These are phyloP conservation scores for Penicillium sp. DNA, from an alignment of 2,329 filamentous ascomycete species.

Conservation along the genomic window DNA sequence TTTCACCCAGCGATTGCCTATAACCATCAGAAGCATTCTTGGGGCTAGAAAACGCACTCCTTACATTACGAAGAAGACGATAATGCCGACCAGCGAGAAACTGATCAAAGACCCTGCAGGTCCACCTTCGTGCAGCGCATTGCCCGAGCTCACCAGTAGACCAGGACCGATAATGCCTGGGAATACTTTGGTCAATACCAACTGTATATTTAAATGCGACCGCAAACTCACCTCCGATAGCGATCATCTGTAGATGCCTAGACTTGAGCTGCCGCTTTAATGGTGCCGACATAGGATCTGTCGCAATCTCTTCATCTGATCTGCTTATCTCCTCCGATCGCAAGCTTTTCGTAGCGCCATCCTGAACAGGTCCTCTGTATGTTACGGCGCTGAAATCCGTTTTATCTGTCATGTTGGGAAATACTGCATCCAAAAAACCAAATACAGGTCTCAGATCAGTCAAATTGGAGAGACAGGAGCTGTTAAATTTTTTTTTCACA, in stretches of 20 bases:
- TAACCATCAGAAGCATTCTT: constrained; percentile 17
- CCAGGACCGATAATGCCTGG: constrained; percentile 57
- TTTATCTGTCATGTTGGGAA: constrained; percentile 6
- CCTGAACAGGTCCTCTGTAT: constrained; percentile 3
- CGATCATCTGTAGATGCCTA: constrained; percentile 57
- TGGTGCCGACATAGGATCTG: constrained; percentile 20
- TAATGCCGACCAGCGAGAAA: constrained; percentile 61
- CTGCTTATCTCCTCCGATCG: neutral
- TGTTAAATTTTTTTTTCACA: neutral
- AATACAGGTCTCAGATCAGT: neutral
- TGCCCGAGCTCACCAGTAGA: constrained; percentile 61
- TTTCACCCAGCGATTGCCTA: constrained; percentile 67
- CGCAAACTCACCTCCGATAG: constrained; percentile 52
- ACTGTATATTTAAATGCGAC: neutral
- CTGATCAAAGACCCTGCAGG: constrained; percentile 65
- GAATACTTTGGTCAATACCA: neutral
- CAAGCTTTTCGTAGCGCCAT: constrained; percentile 5
- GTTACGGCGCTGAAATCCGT: neutral
- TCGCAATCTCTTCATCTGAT: constrained; percentile 3
- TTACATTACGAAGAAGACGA: constrained; percentile 47
- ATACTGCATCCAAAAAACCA: neutral
- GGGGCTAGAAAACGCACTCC: neutral
- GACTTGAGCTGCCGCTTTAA: constrained; percentile 45
- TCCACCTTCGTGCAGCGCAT: constrained; percentile 59
- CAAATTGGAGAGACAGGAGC: neutral